A percentile compares a stretch with the other conserved stretches of the same genome.
phyloP scores from a whole-genome alignment of 257 asterid species.

The Plectranthus barbatus region DNA sequence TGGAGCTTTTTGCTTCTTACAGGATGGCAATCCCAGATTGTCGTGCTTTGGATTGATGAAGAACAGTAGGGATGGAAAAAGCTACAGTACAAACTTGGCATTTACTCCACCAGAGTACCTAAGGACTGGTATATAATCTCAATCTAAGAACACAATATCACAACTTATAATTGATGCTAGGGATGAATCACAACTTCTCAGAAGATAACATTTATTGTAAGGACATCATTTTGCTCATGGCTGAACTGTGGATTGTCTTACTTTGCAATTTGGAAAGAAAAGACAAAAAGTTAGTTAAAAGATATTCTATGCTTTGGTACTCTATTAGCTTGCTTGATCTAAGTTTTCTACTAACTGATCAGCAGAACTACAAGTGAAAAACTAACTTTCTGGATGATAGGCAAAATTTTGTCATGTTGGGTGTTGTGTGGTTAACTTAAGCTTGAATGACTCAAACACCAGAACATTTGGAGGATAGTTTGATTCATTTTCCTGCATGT shows the following conservation, averaged over 20 bases:
- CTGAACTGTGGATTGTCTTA: no score
- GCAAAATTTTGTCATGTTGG: neutral
- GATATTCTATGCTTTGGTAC: no score
- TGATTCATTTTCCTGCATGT: neutral
- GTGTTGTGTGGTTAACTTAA: no score
- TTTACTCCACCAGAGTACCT: constrained; percentile 60
- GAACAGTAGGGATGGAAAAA: constrained; percentile 60
- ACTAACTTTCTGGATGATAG: neutral
- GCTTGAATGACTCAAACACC: no score
- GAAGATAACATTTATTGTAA: neutral
- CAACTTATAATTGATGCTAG: neutral
- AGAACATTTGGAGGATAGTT: neutral
- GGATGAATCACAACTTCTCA: neutral
- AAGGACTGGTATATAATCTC: constrained; percentile 37
- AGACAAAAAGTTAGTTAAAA: no score
- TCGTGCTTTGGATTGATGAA: constrained; percentile 60
- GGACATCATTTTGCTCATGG: neutral
- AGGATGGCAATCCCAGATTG: constrained; percentile 50
- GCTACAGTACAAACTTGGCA: constrained; percentile 62
- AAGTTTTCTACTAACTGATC: no score
- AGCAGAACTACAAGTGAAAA: no score
- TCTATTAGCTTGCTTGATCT: no score
- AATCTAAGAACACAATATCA: neutral
- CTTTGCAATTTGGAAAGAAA: no score
- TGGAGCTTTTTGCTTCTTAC: constrained; percentile 8